Evolutionary conservation across 2,329 filamentous ascomycete genomes (phyloP).

Genomic region (Passalora sequoiae): DNA sequence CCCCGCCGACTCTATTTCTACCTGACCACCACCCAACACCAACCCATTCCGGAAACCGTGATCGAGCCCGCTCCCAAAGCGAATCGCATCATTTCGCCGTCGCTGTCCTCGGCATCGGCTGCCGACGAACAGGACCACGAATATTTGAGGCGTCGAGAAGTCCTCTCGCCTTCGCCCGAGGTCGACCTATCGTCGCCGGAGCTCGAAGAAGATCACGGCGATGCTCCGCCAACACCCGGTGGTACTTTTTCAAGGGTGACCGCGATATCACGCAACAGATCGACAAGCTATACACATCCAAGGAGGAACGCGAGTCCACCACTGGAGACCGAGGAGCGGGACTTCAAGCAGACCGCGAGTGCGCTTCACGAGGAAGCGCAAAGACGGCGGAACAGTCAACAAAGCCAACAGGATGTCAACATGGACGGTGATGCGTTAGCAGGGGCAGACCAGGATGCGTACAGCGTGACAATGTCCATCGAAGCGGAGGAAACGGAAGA

Average conservation of each 20-base stretch:
- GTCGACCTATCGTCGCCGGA: constrained; percentile 84
- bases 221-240: constrained; percentile 56
- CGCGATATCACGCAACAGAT: constrained; percentile 36
- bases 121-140: constrained; percentile 64
- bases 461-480: constrained; percentile 33
- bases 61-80: constrained; percentile 32
- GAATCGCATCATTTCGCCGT: constrained; percentile 71
- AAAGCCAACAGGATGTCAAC: constrained; percentile 34
- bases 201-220: constrained; percentile 64
- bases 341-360: constrained; percentile 93
- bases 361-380: constrained; percentile 61
- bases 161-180: constrained; percentile 85
- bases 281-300: constrained; percentile 50
- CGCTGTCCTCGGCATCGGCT: constrained; percentile 67
- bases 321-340: constrained; percentile 88
- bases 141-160: constrained; percentile 52
- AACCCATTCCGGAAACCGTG: constrained; percentile 65
- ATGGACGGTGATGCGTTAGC: constrained; percentile 30
- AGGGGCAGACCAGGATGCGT: constrained; percentile 32
- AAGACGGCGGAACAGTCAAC: constrained; percentile 38
- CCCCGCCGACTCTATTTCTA: constrained; percentile 96
- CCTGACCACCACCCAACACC: constrained; percentile 79
- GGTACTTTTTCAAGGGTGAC: constrained; percentile 55
- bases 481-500: constrained; percentile 43
- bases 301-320: constrained; percentile 77